Conservation (phyloP, 176 grass and related monocot species). For the Miscanthus lutarioriparius region DNA sequence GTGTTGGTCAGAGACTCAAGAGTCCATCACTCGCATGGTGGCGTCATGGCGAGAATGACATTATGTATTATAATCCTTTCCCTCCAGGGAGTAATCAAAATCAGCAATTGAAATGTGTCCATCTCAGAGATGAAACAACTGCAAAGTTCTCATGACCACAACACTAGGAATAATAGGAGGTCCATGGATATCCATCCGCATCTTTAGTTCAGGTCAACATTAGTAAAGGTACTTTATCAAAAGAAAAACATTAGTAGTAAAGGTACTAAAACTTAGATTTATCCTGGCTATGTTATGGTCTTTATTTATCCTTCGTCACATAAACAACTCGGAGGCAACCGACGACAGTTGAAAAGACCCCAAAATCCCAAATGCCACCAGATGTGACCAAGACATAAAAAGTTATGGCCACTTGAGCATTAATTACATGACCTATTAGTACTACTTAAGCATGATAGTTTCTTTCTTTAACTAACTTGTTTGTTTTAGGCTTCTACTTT, state of each 20-base stretch:
- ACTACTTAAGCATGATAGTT: not conserved
- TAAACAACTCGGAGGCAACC: not conserved
- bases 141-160: not conserved
- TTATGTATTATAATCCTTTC: no score
- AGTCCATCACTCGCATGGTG: not conserved
- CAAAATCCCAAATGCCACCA: not conserved
- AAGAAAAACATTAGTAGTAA: no score
- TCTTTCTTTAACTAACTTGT: not conserved
- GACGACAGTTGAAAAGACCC: not conserved
- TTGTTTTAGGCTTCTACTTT: not conserved
- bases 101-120: not conserved
- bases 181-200: no score
- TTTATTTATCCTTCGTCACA: not conserved
- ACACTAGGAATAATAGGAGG: not conserved
- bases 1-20: not conserved
- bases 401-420: not conserved
- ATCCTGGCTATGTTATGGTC: not conserved
- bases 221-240: no score
- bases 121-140: not conserved
- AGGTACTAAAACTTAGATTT: not conserved
- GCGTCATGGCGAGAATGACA: not conserved
- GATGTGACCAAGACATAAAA: constrained; percentile 1
- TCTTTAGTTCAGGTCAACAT: no score
- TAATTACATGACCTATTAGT: not conserved
- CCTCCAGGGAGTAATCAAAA: not conserved